Percentiles rank a stretch among this genome's conserved stretches.
These are phyloP conservation scores for Globisporangium cystogenes DNA, from an alignment of 352 stramenopile genomes.

Conservation along the genomic window DNA sequence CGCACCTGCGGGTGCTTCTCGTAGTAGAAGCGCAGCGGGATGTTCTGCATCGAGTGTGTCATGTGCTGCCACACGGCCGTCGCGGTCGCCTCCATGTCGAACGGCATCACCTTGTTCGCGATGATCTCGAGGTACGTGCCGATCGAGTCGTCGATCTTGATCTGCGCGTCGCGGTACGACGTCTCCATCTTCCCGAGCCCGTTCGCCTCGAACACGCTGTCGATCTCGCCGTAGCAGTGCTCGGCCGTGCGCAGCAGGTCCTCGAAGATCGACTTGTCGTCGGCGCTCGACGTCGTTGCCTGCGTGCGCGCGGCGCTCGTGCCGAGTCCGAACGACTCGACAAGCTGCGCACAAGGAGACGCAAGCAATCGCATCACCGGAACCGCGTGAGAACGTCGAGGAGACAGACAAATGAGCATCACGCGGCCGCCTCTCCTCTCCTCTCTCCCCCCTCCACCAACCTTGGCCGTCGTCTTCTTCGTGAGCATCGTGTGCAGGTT, in stretches of 20 bases:
- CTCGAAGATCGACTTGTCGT: constrained; percentile 23
- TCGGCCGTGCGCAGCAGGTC: constrained; percentile 16
- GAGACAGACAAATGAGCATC: too few relatives aligned
- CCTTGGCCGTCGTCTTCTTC: constrained; percentile 14
- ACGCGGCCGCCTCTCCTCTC: too few relatives aligned
- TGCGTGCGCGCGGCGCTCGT: not conserved
- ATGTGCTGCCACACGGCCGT: constrained; percentile 36
- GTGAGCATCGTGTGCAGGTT: constrained; percentile 10
- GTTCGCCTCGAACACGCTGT: constrained; percentile 7
- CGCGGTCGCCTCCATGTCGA: constrained; percentile 30
- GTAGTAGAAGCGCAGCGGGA: constrained; percentile 18
- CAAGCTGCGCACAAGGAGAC: not conserved
- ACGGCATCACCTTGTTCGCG: constrained; percentile 29
- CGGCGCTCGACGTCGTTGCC: not conserved
- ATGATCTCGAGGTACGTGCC: constrained; percentile 36
- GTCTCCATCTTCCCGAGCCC: constrained; percentile 7
- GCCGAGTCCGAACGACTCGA: constrained; percentile 7
- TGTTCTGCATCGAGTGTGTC: constrained; percentile 8
- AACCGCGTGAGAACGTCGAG: not conserved
- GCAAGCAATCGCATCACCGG: too few relatives aligned
- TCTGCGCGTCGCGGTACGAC: constrained; percentile 8
- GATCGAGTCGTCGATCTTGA: constrained; percentile 5
- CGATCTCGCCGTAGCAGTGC: constrained; percentile 5
- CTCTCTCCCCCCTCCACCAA: not conserved
- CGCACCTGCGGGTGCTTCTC: constrained; percentile 41